Percentiles rank a stretch among this genome's conserved stretches.
These are phyloP conservation scores for Zymoseptoria pseudotritici DNA, from an alignment of 2,329 filamentous ascomycete genomes.

Conservation along the genomic window DNA sequence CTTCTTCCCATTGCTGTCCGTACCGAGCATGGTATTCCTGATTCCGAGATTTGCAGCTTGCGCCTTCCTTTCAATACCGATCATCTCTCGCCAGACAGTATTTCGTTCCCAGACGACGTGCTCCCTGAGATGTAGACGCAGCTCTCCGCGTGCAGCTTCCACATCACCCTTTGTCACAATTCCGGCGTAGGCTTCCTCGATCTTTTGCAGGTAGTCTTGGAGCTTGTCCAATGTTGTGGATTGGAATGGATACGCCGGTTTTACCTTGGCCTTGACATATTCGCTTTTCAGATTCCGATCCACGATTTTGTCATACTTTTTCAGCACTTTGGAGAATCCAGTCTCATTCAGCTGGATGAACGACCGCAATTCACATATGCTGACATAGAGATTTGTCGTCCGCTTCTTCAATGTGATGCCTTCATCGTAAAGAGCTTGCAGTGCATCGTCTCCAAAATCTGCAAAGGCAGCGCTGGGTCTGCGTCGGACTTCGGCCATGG, in stretches of 20 bases:
- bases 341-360: conserved; percentile 95
- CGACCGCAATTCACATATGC: conserved; percentile 89
- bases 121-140: conserved; percentile 84
- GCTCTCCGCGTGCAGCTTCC: conserved; percentile 68
- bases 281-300: conserved; percentile 69
- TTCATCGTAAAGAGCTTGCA: conserved; percentile 60
- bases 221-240: conserved; percentile 62
- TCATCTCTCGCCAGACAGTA: conserved; percentile 98
- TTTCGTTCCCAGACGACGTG: conserved; percentile 99
- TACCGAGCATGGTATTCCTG: conserved; percentile 68
- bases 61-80: conserved; percentile 89
- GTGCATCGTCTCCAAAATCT: conserved; percentile 68
- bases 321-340: conserved; percentile 90
- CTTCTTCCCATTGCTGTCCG: conserved; percentile 59
- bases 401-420: conserved; percentile 89
- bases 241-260: conserved; percentile 74
- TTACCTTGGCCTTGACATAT: conserved; percentile 69
- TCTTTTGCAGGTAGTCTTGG: conserved; percentile 61
- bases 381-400: conserved; percentile 78
- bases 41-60: conserved; percentile 88
- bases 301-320: conserved; percentile 97
- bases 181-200: conserved; percentile 74
- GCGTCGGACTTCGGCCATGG: conserved; percentile 44
- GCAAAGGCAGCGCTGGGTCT: conserved; percentile 62
- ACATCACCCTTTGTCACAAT: conserved; percentile 77